Conservation (phyloP, 352 stramenopile species). For the Globisporangium alternatum region DNA sequence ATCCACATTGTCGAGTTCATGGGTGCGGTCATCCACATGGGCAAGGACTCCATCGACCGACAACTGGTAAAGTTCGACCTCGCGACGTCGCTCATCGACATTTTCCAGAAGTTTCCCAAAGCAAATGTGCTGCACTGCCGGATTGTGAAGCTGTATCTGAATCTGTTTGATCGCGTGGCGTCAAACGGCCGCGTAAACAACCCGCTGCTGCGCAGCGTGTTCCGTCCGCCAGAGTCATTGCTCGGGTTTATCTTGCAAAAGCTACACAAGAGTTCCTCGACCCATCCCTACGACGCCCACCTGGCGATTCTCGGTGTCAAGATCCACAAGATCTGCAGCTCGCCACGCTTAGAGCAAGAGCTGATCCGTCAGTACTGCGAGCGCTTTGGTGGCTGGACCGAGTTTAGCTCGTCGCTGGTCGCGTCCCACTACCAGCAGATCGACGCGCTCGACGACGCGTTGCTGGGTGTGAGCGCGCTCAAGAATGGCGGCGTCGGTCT, state of each 20-base stretch:
- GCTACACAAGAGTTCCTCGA: constrained; percentile 40
- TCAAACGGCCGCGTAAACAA: constrained; percentile 70
- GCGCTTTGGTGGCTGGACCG: constrained; percentile 53
- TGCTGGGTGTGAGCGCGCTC: constrained; percentile 19
- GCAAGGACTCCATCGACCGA: constrained; percentile 56
- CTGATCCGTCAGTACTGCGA: constrained; percentile 75
- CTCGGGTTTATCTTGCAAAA: constrained; percentile 71
- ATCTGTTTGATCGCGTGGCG: constrained; percentile 58
- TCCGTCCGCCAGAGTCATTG: constrained; percentile 64
- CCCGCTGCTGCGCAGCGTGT: constrained; percentile 67
- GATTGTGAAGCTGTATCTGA: constrained; percentile 67
- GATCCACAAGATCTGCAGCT: constrained; percentile 78
- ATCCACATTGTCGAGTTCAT: constrained; percentile 67
- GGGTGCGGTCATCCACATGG: constrained; percentile 56
- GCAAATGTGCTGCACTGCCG: constrained; percentile 74
- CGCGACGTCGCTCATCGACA: constrained; percentile 54
- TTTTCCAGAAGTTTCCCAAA: constrained; percentile 71
- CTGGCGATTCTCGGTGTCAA: constrained; percentile 75
- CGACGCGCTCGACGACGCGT: constrained; percentile 60
- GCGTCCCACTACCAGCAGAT: constrained; percentile 77
- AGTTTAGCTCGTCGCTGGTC: constrained; percentile 63
- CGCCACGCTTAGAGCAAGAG: constrained; percentile 68
- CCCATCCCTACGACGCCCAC: constrained; percentile 66
- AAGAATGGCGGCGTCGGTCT: constrained; percentile 13
- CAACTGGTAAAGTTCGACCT: constrained; percentile 52